Percentiles rank a stretch among this genome's conserved stretches.
Conservation (phyloP, 345 rosid genomes). For the Lenwebbia sp. region DNA sequence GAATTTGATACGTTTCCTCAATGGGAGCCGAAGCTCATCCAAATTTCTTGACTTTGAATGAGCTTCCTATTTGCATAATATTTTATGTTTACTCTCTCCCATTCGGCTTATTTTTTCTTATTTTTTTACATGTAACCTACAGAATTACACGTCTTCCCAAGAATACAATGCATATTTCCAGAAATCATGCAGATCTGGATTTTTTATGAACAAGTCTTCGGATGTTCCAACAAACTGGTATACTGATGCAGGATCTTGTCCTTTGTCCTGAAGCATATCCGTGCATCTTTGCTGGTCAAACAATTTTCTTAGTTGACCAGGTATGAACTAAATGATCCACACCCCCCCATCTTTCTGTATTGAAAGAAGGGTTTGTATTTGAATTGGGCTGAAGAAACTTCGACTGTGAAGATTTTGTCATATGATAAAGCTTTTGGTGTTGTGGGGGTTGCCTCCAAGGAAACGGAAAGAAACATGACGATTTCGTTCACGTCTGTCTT, state of each 20-base stretch:
- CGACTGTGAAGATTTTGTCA: neutral
- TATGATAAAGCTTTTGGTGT: neutral
- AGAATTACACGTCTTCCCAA: neutral
- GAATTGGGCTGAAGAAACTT: neutral
- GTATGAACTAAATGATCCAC: neutral
- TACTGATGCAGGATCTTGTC: accelerated
- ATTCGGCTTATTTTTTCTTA: too few relatives aligned
- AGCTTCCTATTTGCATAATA: neutral
- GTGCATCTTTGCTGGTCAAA: neutral
- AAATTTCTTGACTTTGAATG: neutral
- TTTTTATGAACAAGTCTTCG: neutral
- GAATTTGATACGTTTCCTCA: neutral
- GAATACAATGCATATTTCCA: accelerated
- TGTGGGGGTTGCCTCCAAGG: neutral
- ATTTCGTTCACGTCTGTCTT: neutral
- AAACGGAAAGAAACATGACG: neutral
- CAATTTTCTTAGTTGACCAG: neutral
- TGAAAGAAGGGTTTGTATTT: neutral
- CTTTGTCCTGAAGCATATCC: neutral
- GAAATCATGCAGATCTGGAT: neutral
- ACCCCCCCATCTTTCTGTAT: neutral
- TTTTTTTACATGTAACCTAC: neutral
- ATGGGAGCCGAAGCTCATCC: neutral
- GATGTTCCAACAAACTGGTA: neutral
- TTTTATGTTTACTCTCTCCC: neutral